Base-by-base conservation (phyloP, 441 rosid species). In the Cnidoscolus chayamansa region DNA sequence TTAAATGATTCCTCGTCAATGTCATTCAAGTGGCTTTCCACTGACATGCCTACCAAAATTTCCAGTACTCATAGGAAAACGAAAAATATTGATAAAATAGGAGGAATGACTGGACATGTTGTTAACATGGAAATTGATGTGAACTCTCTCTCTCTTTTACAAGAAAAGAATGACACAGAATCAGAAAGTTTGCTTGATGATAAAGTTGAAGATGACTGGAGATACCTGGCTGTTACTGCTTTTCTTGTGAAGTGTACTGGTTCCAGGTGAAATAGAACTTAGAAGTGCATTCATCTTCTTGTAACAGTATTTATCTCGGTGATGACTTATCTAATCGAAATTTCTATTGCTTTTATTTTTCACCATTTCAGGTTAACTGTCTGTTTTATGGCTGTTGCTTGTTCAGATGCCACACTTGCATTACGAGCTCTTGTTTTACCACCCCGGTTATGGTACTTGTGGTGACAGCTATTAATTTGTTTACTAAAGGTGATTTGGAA, bases 1-100 rank as follows among this genome's bases (percentile, higher is more conserved):
- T 50, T 78, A 48, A 72, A 68, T 71, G 79, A 59, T 25, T 81
- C 83, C 68, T 81, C 93, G 72, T 81, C 92, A 79, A 78, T 95
- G 83, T 91, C 97, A 61, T 95, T 91, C 76, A 93, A 87, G 73
- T 95, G 99, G 99, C 97, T 95, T 77, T 88, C 98, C 68, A 87
- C 98, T 49, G 97, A 93, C 85, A 90, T 90, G 94, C 98, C 99
- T 53, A 75, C 84, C 58, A 93, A 85, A 85, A 80, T 72, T 68
- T 84, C 85, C 54, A 83, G 77, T 74, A 68, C 80, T 56, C 76
- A 66, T 72, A 75, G 82, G 72, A 88, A 74, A 65, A 50, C 67
- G 0, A 84, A 82, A 74, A 71, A 68, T 61, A 40, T 53, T 64
- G 72, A 77, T 65, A 81, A 81, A 68, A 62, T 76, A 62, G 72